A percentile compares a stretch with the other conserved stretches of the same genome.
Conservation (phyloP, 2,329 filamentous ascomycete genomes). For the Alternaria brassicicola region DNA sequence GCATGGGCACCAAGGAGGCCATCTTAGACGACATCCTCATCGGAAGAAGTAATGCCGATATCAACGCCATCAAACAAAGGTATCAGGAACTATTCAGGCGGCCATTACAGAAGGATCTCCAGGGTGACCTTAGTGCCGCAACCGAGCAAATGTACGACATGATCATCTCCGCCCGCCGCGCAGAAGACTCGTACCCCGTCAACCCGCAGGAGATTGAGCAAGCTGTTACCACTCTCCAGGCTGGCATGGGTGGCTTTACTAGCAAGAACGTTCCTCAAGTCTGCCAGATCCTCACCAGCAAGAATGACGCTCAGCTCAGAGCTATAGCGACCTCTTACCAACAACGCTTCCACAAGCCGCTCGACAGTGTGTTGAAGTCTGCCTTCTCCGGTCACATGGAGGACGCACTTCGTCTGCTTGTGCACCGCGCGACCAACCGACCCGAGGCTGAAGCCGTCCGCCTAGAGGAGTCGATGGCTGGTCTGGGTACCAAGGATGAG, state of each 20-base stretch:
- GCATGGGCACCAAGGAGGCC: conserved; percentile 83
- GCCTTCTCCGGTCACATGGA: conserved; percentile 95
- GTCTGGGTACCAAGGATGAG: conserved; percentile 83
- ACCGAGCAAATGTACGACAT: conserved; percentile 86
- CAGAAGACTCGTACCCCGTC: conserved; percentile 78
- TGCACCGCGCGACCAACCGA: conserved; percentile 78
- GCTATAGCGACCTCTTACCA: conserved; percentile 80
- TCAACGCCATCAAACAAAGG: conserved; percentile 80
- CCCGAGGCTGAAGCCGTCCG: conserved; percentile 81
- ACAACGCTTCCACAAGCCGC: conserved; percentile 69
- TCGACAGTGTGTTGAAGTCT: conserved; percentile 77
- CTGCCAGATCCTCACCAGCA: conserved; percentile 75
- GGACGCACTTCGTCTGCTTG: conserved; percentile 77
- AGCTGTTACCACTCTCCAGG: conserved; percentile 78
- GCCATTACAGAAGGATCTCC: conserved; percentile 73
- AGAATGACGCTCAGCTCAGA: conserved; percentile 82
- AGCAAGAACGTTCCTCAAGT: conserved; percentile 78
- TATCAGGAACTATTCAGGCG: conserved; percentile 73
- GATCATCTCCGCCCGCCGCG: conserved; percentile 73
- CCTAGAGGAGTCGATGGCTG: conserved; percentile 87
- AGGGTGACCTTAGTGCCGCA: conserved; percentile 81
- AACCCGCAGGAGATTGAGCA: conserved; percentile 74
- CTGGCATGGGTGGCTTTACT: conserved; percentile 66
- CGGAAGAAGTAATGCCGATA: conserved; percentile 81
- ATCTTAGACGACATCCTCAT: conserved; percentile 87